Evolutionary conservation across 2,329 filamentous ascomycete genomes (phyloP).

Genomic region (Trichophyton simii): DNA sequence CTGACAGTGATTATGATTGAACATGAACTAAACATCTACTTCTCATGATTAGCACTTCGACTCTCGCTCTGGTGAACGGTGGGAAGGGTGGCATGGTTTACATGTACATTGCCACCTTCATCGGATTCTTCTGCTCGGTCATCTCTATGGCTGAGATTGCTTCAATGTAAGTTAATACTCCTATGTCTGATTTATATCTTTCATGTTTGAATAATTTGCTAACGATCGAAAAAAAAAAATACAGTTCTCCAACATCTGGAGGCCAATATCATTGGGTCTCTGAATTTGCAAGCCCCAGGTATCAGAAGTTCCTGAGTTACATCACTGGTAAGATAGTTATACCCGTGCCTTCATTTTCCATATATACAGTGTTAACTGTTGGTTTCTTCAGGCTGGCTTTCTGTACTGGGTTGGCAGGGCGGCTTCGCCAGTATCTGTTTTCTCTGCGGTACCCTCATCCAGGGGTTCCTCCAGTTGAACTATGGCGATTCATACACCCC

Average conservation of each 20-base stretch:
- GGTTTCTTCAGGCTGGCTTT: constrained; percentile 26
- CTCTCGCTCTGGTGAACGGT: constrained; percentile 21
- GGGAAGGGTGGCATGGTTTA: constrained; percentile 22
- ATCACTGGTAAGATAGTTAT: constrained; percentile 24
- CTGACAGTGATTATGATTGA: neutral
- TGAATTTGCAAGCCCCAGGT: constrained; percentile 22
- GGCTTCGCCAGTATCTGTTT: constrained; percentile 29
- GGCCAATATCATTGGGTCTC: constrained; percentile 35
- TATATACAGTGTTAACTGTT: neutral
- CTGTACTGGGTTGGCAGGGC: constrained; percentile 33
- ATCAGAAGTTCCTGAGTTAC: constrained; percentile 36
- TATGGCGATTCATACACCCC: constrained; percentile 24
- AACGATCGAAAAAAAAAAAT: constrained; percentile 14
- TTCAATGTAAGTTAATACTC: constrained; percentile 21
- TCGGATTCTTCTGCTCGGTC: constrained; percentile 21
- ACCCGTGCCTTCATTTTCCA: neutral
- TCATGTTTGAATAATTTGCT: neutral
- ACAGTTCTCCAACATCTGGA: constrained; percentile 31
- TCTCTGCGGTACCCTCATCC: constrained; percentile 24
- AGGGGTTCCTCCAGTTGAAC: constrained; percentile 29
- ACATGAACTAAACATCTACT: neutral
- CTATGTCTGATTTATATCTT: neutral
- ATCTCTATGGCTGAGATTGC: constrained; percentile 31
- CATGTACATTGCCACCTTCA: constrained; percentile 21
- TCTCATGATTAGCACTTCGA: constrained; percentile 9